Base-by-base conservation (phyloP, 768 basidiomycete genomes). In the Rhodotorula kratochvilovae region DNA sequence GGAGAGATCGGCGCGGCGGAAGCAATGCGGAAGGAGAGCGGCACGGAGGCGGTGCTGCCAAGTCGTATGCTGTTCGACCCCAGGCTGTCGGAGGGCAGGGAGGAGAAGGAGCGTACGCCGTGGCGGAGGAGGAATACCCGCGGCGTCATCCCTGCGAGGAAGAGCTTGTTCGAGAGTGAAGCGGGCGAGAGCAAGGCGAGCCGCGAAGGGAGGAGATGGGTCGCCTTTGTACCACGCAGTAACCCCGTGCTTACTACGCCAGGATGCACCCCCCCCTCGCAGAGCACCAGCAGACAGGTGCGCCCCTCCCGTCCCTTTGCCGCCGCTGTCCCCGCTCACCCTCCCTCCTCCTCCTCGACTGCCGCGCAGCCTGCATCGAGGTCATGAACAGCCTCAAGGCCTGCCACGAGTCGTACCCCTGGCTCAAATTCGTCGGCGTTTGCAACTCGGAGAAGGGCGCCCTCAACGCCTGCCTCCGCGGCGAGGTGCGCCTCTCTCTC, bases 361-460 rank as follows among this genome's bases (percentile, higher is more conserved):
- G 13, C 10, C 16, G 39, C 63, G 0, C 16, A 74, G 72, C 57
- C 15, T 74, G 72, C 66, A 39, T 53, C 56, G 62, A 66, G 19
- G 68, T 74, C 29, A 67, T 74, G 35, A 48, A 65, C 23, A 61
- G 61, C 2, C 65, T 74, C 56, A 58, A 74, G 63, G 57, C 43
- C 15, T 74, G 72, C 48, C 72, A 74, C 68, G 54, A 66, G 27
- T n/a, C 43, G 43, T 51, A 74, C 53, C 72, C 72, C 0, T 70
- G 46, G 45, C n/a, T 70, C 35, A 67, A 70, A 46, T 67, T 63
- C 55, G 46, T 50, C 23, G 72, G 72, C n/a, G 16, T 36, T 2
- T 74, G 72, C 59, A 74, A 74, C 68, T 56, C 64, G 54, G 36
- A 63, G 17, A 74, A 74, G 46, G n/a, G 50, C 43, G 66, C 66